These are phyloP conservation scores for Mollisia scopiformis DNA, from an alignment of 2,329 filamentous ascomycete genomes.

Conservation along the genomic window DNA sequence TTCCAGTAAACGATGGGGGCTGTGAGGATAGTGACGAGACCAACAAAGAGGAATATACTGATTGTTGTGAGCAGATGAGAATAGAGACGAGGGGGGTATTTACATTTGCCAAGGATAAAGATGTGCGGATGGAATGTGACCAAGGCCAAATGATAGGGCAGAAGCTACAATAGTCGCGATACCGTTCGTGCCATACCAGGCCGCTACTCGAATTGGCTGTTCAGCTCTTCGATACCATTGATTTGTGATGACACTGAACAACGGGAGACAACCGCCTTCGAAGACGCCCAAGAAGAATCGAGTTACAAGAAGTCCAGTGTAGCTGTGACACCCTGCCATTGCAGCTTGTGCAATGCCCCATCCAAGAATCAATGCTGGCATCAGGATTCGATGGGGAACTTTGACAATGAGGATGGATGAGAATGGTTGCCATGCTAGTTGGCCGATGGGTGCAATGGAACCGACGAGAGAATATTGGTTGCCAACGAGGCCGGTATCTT, in stretches of 20 bases:
- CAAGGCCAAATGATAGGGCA: conserved; percentile 37
- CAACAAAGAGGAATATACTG: conserved; percentile 70
- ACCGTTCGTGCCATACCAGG: conserved; percentile 39
- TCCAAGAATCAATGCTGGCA: conserved; percentile 51
- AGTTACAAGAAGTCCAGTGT: conserved; percentile 73
- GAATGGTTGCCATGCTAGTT: conserved; percentile 63
- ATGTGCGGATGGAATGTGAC: conserved; percentile 48
- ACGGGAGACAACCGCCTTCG: conserved; percentile 58
- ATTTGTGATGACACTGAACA: conserved; percentile 42
- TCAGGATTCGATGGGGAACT: conserved; percentile 60
- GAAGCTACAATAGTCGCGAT: conserved; percentile 36
- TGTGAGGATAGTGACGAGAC: conserved; percentile 59
- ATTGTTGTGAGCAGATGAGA: conserved; percentile 49
- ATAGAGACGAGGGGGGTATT: conserved; percentile 43
- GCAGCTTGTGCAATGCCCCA: conserved; percentile 51
- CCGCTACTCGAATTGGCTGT: conserved; percentile 41
- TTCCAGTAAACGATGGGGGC: conserved; percentile 61
- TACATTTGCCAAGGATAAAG: conserved; percentile 40
- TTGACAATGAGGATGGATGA: conserved; percentile 63
- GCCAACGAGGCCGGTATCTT: conserved; percentile 55
- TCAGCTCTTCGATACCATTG: conserved; percentile 44
- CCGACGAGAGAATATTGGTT: conserved; percentile 57
- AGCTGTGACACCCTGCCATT: conserved; percentile 58
- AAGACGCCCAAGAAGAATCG: conserved; percentile 84
- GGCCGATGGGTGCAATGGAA: conserved; percentile 60